Evolutionary conservation across 2,329 filamentous ascomycete genomes (phyloP).

Genomic region (Fonsecaea monophora): DNA sequence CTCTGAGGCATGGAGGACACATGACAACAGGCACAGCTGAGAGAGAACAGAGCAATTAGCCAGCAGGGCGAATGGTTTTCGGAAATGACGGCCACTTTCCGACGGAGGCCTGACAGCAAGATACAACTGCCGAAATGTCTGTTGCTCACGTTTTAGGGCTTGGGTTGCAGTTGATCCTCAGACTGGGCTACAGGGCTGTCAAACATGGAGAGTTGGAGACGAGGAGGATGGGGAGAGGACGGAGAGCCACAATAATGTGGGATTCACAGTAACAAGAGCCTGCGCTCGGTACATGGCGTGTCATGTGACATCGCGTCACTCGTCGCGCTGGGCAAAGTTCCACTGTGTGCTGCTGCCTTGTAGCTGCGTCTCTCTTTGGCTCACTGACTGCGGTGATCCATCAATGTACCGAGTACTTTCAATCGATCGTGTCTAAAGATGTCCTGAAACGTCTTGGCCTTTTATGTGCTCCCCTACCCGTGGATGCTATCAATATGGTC

Average conservation of each 20-base stretch:
- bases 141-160: neutral
- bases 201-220: conserved; percentile 3
- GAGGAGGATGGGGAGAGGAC: neutral
- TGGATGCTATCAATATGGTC: conserved; percentile 20
- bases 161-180: neutral
- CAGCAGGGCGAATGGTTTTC: conserved; percentile 1
- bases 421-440: neutral
- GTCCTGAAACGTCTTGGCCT: neutral
- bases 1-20: neutral
- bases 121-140: conserved; percentile 21
- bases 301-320: conserved; percentile 8
- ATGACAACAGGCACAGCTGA: neutral
- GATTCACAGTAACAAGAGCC: neutral
- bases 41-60: neutral
- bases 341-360: neutral
- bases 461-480: neutral
- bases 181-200: neutral
- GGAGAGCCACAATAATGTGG: conserved; percentile 8
- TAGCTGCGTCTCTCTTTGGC: neutral
- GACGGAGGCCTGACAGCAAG: conserved; percentile 7
- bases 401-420: neutral
- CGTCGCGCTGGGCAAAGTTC: neutral
- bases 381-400: neutral
- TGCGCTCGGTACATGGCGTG: neutral
- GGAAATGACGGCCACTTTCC: conserved; percentile 16